Conservation (phyloP, 441 rosid genomes). For the Adansonia madagascariensis region DNA sequence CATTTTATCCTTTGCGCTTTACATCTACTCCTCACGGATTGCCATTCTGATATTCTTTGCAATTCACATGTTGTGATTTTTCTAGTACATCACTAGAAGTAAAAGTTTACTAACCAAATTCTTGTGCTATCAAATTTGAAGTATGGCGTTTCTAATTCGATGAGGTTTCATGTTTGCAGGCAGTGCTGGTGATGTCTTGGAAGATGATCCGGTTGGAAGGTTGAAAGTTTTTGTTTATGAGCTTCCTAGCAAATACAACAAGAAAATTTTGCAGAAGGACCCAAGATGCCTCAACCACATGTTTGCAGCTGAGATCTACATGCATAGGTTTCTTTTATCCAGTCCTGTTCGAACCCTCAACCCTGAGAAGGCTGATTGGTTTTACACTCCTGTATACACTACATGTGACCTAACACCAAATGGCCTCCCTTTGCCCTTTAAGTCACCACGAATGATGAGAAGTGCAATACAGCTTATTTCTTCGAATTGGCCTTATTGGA, state of each 20-base stretch:
- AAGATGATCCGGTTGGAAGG: constrained; percentile 77
- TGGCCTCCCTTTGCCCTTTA: constrained; percentile 75
- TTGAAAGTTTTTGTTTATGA: constrained; percentile 76
- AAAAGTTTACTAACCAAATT: neutral
- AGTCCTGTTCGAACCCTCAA: constrained; percentile 77
- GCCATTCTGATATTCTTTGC: neutral
- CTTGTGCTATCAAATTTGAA: constrained; percentile 1
- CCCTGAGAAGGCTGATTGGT: constrained; percentile 83
- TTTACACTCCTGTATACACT: constrained; percentile 76
- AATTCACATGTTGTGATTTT: neutral
- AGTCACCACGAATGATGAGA: constrained; percentile 86
- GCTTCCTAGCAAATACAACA: constrained; percentile 80
- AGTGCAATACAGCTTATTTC: constrained; percentile 83
- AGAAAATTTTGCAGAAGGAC: constrained; percentile 72
- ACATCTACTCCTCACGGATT: neutral
- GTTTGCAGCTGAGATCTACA: constrained; percentile 81
- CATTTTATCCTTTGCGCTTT: neutral
- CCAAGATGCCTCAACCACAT: constrained; percentile 72
- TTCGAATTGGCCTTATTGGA: constrained; percentile 83
- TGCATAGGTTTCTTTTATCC: constrained; percentile 76
- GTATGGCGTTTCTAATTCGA: neutral
- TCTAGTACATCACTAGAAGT: neutral
- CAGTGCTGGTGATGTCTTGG: constrained; percentile 84
- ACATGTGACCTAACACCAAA: constrained; percentile 78
- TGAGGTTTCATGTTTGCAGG: constrained; percentile 42